Evolutionary conservation across 345 rosid species (phyloP).

Genomic region (Eucalyptus lansdowneana): DNA sequence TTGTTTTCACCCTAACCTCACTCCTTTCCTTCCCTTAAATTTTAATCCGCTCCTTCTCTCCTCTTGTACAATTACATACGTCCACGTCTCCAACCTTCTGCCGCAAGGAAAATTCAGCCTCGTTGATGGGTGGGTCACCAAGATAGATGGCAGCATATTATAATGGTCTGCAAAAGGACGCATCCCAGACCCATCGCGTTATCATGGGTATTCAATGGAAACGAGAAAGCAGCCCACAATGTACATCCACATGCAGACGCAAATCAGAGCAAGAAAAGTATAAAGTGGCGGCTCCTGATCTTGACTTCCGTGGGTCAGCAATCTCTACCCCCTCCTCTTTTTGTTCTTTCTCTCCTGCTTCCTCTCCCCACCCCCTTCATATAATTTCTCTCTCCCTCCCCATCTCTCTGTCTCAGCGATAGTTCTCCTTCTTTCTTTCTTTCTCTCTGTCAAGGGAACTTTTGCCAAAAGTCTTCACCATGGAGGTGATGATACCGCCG

Average conservation of each 20-base stretch:
- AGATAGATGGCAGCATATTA: background rate
- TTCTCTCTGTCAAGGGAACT: background rate
- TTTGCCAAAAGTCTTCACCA: background rate
- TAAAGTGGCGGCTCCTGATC: background rate
- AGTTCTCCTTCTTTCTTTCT: background rate
- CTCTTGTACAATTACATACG: background rate
- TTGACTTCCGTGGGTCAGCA: slow-evolving; percentile 21
- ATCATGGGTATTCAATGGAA: background rate
- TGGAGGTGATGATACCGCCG: slow-evolving; percentile 43
- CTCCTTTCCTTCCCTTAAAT: background rate
- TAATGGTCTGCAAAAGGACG: background rate
- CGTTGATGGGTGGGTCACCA: background rate
- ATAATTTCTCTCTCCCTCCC: background rate
- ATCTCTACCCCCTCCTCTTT: background rate
- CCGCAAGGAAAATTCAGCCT: background rate
- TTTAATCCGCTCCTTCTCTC: background rate
- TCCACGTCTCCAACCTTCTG: background rate
- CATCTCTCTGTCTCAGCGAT: background rate
- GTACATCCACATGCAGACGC: background rate
- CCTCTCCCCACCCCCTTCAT: background rate
- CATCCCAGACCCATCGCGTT: background rate
- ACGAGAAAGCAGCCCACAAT: background rate
- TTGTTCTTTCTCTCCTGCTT: background rate
- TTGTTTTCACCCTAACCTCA: background rate
- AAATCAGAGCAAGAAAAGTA: background rate